These are phyloP conservation scores for Cucurbita moschata DNA, from an alignment of 306 rosid species.

Conservation along the genomic window DNA sequence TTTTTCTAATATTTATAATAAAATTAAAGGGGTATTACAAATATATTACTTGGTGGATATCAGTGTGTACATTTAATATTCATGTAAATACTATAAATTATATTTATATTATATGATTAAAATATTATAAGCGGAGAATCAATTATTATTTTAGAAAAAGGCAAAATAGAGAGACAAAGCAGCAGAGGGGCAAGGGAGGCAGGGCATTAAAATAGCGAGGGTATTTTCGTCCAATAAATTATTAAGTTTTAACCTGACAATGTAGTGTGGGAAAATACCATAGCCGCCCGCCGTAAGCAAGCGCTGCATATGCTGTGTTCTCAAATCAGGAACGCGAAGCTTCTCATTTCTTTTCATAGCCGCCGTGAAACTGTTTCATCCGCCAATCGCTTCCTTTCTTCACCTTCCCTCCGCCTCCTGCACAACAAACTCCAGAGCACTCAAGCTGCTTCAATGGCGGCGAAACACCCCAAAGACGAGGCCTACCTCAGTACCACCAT, in stretches of 20 bases:
- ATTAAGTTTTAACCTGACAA: neutral
- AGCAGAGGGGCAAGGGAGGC: too few relatives aligned
- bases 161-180: too few relatives aligned
- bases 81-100: too few relatives aligned
- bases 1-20: too few relatives aligned
- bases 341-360: neutral
- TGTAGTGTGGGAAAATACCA: neutral
- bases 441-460: slow-evolving; percentile 18
- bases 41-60: too few relatives aligned
- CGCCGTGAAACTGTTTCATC: neutral
- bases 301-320: slow-evolving; percentile 1
- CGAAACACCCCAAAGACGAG: slow-evolving; percentile 48
- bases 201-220: neutral
- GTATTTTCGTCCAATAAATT: neutral
- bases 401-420: slow-evolving; percentile 4
- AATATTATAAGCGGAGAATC: too few relatives aligned
- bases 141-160: too few relatives aligned
- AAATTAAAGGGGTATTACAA: too few relatives aligned
- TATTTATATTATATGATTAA: too few relatives aligned
- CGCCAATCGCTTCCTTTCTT: neutral
- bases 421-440: slow-evolving; percentile 5
- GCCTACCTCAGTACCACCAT: slow-evolving; percentile 38
- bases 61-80: too few relatives aligned
- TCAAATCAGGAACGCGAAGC: neutral
- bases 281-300: neutral